These are phyloP conservation scores for Sclerotiophoma versabilis DNA, from an alignment of 2,329 filamentous ascomycete genomes.

Conservation along the genomic window DNA sequence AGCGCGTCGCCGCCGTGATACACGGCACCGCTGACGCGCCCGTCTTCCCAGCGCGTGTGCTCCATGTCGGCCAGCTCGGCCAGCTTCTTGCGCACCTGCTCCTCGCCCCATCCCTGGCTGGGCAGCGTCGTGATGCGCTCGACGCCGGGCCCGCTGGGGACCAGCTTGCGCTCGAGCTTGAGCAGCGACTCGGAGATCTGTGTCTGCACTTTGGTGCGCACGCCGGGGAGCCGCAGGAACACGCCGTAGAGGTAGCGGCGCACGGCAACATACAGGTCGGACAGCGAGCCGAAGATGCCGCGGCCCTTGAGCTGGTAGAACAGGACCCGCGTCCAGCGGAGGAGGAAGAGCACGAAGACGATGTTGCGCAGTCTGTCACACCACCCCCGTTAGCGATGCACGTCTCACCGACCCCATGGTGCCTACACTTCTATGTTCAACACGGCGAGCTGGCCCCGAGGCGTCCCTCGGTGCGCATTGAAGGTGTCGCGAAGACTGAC, in stretches of 20 bases:
- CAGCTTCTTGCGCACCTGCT: slow-evolving; percentile 81
- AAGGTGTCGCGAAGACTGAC: slow-evolving; percentile 74
- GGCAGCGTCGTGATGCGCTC: slow-evolving; percentile 79
- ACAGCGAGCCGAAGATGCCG: slow-evolving; percentile 79
- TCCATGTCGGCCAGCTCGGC: slow-evolving; percentile 82
- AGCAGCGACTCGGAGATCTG: slow-evolving; percentile 81
- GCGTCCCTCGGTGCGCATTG: slow-evolving; percentile 65
- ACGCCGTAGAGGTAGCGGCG: slow-evolving; percentile 81
- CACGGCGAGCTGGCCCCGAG: slow-evolving; percentile 62
- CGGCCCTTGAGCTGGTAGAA: slow-evolving; percentile 89
- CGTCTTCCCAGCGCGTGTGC: slow-evolving; percentile 96
- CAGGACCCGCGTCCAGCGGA: slow-evolving; percentile 80
- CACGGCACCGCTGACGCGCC: slow-evolving; percentile 90
- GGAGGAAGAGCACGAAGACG: slow-evolving; percentile 85
- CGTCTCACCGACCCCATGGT: slow-evolving; percentile 37
- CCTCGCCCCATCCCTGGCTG: slow-evolving; percentile 80
- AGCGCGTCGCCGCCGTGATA: slow-evolving; percentile 91
- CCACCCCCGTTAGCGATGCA: not conserved
- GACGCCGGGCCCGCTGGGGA: slow-evolving; percentile 73
- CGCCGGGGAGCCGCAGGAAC: slow-evolving; percentile 85
- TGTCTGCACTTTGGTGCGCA: slow-evolving; percentile 83
- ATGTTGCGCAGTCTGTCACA: slow-evolving; percentile 78
- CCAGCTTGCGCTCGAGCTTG: slow-evolving; percentile 84
- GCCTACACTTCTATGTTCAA: slow-evolving; percentile 75
- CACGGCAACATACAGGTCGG: slow-evolving; percentile 74